Evolutionary conservation across 352 stramenopile genomes (phyloP).

Genomic region (Phytophthora lateralis): DNA sequence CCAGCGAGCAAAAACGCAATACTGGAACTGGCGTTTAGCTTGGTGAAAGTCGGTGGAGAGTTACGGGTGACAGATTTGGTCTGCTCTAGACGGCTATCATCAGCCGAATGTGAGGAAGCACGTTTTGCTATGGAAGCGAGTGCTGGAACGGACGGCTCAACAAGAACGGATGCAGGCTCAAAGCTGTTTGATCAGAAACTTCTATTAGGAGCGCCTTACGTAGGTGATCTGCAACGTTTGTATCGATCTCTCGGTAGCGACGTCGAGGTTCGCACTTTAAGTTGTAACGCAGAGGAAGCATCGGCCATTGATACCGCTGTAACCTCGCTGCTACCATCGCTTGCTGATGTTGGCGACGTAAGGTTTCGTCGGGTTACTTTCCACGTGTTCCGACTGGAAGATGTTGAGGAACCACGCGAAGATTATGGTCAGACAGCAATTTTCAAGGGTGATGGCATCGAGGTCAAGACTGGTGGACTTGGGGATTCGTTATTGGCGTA

Average conservation of each 20-base stretch:
- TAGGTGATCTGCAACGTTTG: constrained; percentile 51
- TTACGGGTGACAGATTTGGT: constrained; percentile 40
- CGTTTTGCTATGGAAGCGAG: constrained; percentile 19
- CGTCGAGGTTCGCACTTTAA: constrained; percentile 26
- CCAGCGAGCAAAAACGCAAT: constrained; percentile 33
- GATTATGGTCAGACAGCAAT: constrained; percentile 62
- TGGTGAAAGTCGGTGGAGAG: constrained; percentile 59
- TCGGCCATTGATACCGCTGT: constrained; percentile 25
- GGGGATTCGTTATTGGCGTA: constrained; percentile 14
- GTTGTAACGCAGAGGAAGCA: constrained; percentile 17
- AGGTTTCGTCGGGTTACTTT: constrained; percentile 38
- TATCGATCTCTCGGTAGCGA: constrained; percentile 35
- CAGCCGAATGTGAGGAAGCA: constrained; percentile 24
- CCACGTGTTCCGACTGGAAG: constrained; percentile 48
- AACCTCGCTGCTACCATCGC: constrained; percentile 21
- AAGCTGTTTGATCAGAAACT: constrained; percentile 26
- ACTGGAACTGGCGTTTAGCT: constrained; percentile 35
- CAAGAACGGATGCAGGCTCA: neutral
- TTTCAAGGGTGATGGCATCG: constrained; percentile 34
- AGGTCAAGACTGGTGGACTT: neutral
- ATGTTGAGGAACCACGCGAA: constrained; percentile 47
- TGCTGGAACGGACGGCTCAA: constrained; percentile 3
- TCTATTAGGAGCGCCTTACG: constrained; percentile 41
- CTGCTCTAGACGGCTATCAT: constrained; percentile 34
- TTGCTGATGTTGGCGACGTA: constrained; percentile 3